Conservation (phyloP, 2,329 filamentous ascomycete species). For the Colletotrichum sp. region DNA sequence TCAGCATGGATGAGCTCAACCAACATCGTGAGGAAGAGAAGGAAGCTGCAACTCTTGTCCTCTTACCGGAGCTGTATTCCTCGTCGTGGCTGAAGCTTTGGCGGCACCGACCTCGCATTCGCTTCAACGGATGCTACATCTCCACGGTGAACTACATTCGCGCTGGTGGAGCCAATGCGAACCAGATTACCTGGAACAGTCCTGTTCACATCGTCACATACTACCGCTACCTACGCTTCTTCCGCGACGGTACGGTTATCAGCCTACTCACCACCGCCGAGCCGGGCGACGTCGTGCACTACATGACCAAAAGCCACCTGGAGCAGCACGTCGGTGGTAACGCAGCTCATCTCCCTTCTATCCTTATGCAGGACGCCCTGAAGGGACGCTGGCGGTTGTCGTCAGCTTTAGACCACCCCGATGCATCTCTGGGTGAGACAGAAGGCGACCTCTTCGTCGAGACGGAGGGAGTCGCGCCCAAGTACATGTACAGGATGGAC, state of each 20-base stretch:
- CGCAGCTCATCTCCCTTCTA: constrained; percentile 41
- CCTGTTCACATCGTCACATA: constrained; percentile 97
- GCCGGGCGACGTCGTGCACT: constrained; percentile 85
- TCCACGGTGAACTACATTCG: constrained; percentile 95
- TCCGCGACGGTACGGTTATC: constrained; percentile 84
- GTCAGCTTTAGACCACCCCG: constrained; percentile 35
- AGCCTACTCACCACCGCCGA: constrained; percentile 82
- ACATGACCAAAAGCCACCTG: constrained; percentile 76
- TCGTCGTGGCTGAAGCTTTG: constrained; percentile 74
- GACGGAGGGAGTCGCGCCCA: constrained; percentile 78
- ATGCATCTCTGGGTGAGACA: constrained; percentile 37
- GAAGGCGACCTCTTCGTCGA: constrained; percentile 81
- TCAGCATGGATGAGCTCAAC: constrained; percentile 41
- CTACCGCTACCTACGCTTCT: constrained; percentile 93
- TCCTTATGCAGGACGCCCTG: constrained; percentile 71
- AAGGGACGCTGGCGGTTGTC: constrained; percentile 51
- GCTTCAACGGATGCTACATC: constrained; percentile 97
- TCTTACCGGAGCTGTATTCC: constrained; percentile 51
- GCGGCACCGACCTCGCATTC: constrained; percentile 80
- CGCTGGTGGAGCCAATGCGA: constrained; percentile 74
- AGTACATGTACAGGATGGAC: constrained; percentile 87
- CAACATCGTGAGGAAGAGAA: constrained; percentile 35
- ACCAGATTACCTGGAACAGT: constrained; percentile 75
- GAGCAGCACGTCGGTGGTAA: constrained; percentile 42
- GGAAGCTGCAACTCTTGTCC: constrained; percentile 40